These are phyloP conservation scores for Russula brevipes DNA, from an alignment of 768 basidiomycete genomes.

Conservation along the genomic window DNA sequence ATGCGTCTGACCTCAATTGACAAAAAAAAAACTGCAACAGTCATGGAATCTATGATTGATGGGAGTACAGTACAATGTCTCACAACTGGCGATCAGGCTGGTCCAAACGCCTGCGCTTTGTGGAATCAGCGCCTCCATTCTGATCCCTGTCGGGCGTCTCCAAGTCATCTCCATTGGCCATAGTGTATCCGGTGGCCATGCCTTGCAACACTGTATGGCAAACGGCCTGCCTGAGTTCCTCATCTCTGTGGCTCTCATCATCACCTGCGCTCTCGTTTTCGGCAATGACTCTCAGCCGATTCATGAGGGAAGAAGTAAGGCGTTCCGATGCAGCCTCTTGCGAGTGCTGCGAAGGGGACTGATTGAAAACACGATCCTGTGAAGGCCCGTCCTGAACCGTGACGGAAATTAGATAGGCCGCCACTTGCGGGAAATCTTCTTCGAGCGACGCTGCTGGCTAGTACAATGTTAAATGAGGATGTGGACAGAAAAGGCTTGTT, in stretches of 20 bases:
- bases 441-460: slow-evolving; percentile 67
- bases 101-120: slow-evolving; percentile 21
- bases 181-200: slow-evolving; percentile 53
- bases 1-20: neutral
- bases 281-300: slow-evolving; percentile 63
- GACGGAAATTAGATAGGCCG: slow-evolving; percentile 50
- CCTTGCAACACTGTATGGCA: slow-evolving; percentile 62
- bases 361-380: slow-evolving; percentile 9
- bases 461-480: slow-evolving; percentile 11
- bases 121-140: neutral
- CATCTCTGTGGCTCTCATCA: slow-evolving; percentile 57
- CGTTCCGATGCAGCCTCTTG: slow-evolving; percentile 66
- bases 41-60: neutral
- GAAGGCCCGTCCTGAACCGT: slow-evolving; percentile 25
- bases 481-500: slow-evolving; percentile 29
- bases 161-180: slow-evolving; percentile 34
- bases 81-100: slow-evolving; percentile 2
- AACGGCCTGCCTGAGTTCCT: slow-evolving; percentile 56
- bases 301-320: slow-evolving; percentile 63
- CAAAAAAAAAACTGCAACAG: neutral
- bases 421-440: slow-evolving; percentile 67
- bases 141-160: neutral
- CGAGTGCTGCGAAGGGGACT: slow-evolving; percentile 54
- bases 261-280: slow-evolving; percentile 50
- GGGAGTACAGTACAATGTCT: neutral